phyloP scores from a whole-genome alignment of 2,329 filamentous ascomycete genomes.

The Gaeumannomyces sp. region DNA sequence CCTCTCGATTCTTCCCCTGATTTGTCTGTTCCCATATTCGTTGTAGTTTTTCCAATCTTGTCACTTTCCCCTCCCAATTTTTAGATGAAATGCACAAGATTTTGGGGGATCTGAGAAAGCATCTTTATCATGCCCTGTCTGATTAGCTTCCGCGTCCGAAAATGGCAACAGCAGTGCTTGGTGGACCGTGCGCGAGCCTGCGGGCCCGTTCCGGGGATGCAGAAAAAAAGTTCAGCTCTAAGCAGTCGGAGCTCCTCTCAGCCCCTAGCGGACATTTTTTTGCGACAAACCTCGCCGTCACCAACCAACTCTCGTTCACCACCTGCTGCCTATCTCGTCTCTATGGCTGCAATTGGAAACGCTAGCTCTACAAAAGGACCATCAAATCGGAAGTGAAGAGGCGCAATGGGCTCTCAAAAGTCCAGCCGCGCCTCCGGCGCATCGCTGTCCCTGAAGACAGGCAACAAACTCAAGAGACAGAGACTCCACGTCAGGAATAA shows the following conservation, averaged over 20 bases:
- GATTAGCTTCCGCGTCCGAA: neutral
- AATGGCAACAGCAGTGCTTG: no score
- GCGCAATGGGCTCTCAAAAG: constrained; percentile 18
- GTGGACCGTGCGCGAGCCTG: neutral
- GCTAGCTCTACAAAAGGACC: neutral
- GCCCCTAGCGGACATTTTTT: neutral
- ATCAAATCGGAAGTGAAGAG: neutral
- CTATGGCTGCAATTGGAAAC: no score
- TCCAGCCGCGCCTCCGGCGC: constrained; percentile 19
- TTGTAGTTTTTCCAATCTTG: neutral
- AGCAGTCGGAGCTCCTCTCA: neutral
- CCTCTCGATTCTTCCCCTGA: no score
- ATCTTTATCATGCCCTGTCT: neutral
- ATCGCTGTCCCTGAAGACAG: constrained; percentile 35
- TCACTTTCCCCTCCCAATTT: no score
- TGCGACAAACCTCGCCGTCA: neutral
- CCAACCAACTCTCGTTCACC: neutral
- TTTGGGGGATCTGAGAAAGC: no score
- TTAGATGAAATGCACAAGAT: neutral
- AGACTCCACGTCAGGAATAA: constrained; percentile 76
- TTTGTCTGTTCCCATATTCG: neutral
- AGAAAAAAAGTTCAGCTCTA: constrained; percentile 7
- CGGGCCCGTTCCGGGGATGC: neutral
- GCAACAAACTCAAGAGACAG: constrained; percentile 76
- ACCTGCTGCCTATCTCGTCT: neutral